Evolutionary conservation across 352 stramenopile genomes (phyloP), one percentile per base, ranked within the genome.

Genomic region (Globisporangium cederbergense): DNA sequence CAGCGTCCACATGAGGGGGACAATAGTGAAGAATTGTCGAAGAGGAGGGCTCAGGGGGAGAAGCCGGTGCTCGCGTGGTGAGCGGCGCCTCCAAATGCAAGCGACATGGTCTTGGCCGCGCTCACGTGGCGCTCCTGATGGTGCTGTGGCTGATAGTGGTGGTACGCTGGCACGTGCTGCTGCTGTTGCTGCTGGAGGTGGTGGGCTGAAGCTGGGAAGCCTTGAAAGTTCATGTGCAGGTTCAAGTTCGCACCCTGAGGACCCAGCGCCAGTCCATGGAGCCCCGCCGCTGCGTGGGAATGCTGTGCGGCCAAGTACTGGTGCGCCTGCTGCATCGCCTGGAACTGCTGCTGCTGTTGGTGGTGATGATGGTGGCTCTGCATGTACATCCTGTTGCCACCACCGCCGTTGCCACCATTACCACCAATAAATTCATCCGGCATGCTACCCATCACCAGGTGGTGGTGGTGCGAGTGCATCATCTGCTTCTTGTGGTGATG

Each of bases 401-500:
- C 46, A 49, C 28, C 32, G 14, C 45, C 32, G 18, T 43, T 30
- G 2, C 20, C 38, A 6, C 36, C 36, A 42, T 42, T 45, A 13
- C 13, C 32, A 2, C 14, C 47, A 52, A 28, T 28, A 28, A 58
- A 58, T 7, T 50, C 49, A 6, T 58, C 36, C n/a, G 14, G 25
- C n/a, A 30, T 38, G n/a, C 34, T 36, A 7, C 57, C 46, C 60
- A 74, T 68, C 49, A 71, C 61, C 60, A 59, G 36, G 58, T 69
- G 59, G 30, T 71, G 69, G 5, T 52, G 58, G 34, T 64, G 58
- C 18, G 56, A n/a, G 34, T 77, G 51, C 18, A 38, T 63, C 30
- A 60, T 60, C 30, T 66, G 62, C 22, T 75, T 74, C 34, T 85
- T 82, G 52, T 79, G 76, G 71, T 84, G 66, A 58, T 56, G 58